Conservation (phyloP, 768 basidiomycete species). For the Boletus coccyginus region DNA sequence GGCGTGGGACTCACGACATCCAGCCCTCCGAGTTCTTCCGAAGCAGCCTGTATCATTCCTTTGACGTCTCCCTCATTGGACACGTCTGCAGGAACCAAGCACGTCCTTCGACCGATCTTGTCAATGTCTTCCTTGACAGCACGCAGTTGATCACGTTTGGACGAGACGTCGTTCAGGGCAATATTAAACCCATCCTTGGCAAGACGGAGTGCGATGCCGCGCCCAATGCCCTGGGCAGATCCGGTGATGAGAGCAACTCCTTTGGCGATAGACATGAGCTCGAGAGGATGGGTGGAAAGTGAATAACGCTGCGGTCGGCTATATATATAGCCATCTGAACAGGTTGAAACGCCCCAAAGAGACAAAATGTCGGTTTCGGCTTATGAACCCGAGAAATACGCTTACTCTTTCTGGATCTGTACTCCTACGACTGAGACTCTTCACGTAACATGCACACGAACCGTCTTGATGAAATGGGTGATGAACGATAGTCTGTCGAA, state of each 20-base stretch:
- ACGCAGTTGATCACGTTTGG: slow-evolving; percentile 28
- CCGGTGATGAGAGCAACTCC: slow-evolving; percentile 37
- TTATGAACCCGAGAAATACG: not conserved
- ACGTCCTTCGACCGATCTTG: slow-evolving; percentile 25
- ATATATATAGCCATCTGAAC: not conserved
- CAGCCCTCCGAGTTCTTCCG: slow-evolving; percentile 38
- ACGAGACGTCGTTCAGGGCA: slow-evolving; percentile 30
- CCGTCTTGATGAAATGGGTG: not conserved
- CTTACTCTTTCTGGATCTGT: not conserved
- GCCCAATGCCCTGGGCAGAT: slow-evolving; percentile 29
- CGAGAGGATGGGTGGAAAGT: not conserved
- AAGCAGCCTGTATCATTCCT: slow-evolving; percentile 33
- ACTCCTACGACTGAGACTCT: not conserved
- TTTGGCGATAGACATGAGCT: slow-evolving; percentile 21
- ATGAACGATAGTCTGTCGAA: not conserved
- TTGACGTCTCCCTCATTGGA: slow-evolving; percentile 41
- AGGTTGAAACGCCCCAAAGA: not conserved
- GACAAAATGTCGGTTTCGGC: not conserved
- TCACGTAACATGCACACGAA: not conserved
- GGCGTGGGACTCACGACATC: slow-evolving; percentile 40
- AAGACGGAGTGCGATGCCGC: slow-evolving; percentile 33
- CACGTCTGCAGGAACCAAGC: slow-evolving; percentile 38
- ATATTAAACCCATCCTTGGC: slow-evolving; percentile 34
- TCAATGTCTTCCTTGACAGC: slow-evolving; percentile 29
- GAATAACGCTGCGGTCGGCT: not conserved